These are phyloP conservation scores for Curvularia hawaiiensis DNA, from an alignment of 2,329 filamentous ascomycete species.

Conservation along the genomic window DNA sequence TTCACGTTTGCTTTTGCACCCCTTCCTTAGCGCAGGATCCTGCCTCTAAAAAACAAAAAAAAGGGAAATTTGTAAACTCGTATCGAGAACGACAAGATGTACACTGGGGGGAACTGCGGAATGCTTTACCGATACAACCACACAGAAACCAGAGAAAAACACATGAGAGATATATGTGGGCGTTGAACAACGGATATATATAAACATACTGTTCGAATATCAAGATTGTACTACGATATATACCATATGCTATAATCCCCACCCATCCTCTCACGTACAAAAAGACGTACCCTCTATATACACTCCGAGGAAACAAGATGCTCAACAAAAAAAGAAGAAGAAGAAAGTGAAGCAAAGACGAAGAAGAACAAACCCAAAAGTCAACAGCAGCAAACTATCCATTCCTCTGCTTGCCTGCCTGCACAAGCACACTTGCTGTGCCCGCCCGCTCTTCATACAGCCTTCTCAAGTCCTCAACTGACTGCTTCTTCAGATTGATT, in stretches of 20 bases:
- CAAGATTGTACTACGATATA: neutral
- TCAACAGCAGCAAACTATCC: neutral
- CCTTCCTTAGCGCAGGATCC: too few relatives aligned
- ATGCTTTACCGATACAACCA: too few relatives aligned
- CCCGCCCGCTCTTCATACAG: slow-evolving; percentile 56
- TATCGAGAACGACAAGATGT: too few relatives aligned
- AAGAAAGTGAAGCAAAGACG: neutral
- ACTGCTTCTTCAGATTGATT: slow-evolving; percentile 51
- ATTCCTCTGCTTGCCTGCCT: slow-evolving; percentile 17
- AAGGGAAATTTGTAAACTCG: too few relatives aligned
- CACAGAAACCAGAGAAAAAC: too few relatives aligned
- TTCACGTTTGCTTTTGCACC: too few relatives aligned
- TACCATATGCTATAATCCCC: neutral
- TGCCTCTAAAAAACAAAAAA: too few relatives aligned
- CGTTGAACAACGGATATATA: too few relatives aligned
- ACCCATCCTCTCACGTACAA: neutral
- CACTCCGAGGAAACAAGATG: neutral
- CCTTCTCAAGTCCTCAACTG: slow-evolving; percentile 54
- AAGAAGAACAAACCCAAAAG: neutral
- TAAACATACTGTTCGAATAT: too few relatives aligned
- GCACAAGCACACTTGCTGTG: slow-evolving; percentile 42
- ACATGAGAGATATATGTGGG: too few relatives aligned
- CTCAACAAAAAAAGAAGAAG: neutral
- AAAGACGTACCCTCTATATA: neutral
- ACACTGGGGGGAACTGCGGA: too few relatives aligned